Percentiles rank a stretch among this genome's conserved stretches.
phyloP scores from a whole-genome alignment of 2,329 filamentous ascomycete genomes.

The Lasiodiplodia hormozganensis region DNA sequence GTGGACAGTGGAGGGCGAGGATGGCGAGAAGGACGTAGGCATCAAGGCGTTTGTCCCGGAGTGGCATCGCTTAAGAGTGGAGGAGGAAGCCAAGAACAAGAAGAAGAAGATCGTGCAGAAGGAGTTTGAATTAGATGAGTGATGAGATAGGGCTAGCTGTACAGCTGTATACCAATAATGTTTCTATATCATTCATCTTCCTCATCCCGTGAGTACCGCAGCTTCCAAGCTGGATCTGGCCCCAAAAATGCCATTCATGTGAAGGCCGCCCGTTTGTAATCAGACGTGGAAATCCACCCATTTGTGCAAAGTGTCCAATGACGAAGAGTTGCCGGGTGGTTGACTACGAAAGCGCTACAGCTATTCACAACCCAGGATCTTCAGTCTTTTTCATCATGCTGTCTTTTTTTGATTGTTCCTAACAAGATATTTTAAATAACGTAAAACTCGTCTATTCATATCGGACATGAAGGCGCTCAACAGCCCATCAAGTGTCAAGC shows the following conservation, averaged over 20 bases:
- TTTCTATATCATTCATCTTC: neutral
- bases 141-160: neutral
- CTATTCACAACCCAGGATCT: too few relatives aligned
- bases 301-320: too few relatives aligned
- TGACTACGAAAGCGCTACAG: too few relatives aligned
- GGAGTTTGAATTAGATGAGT: neutral
- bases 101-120: conserved; percentile 11
- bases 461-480: neutral
- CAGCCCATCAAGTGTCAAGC: neutral
- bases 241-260: too few relatives aligned
- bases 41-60: conserved; percentile 75
- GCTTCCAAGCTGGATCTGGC: neutral
- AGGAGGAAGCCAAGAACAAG: conserved; percentile 36
- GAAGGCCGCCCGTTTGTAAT: too few relatives aligned
- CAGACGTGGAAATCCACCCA: too few relatives aligned
- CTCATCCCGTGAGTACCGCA: neutral
- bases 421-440: neutral
- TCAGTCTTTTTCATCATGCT: too few relatives aligned
- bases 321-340: too few relatives aligned
- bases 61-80: conserved; percentile 65
- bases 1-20: conserved; percentile 31
- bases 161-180: neutral
- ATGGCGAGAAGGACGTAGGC: conserved; percentile 37
- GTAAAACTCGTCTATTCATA: conserved; percentile 4
- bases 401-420: neutral